Evolutionary conservation across 2,329 filamentous ascomycete genomes (phyloP).

Genomic region (Colletotrichum salicis): DNA sequence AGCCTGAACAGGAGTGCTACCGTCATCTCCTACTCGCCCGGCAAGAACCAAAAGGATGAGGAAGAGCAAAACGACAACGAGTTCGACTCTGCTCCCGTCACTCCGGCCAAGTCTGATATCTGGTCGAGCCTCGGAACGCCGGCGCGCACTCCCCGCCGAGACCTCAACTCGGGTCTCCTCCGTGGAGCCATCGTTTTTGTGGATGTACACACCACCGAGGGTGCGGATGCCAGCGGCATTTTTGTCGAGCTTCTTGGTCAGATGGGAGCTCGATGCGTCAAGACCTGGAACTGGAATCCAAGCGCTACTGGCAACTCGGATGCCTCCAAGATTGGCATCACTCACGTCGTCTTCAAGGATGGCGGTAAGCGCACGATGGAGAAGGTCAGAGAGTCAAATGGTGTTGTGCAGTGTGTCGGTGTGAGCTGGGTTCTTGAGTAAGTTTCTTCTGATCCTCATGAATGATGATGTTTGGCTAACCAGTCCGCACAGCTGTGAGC

Average conservation of each 20-base stretch:
- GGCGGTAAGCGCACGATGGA: slow-evolving; percentile 83
- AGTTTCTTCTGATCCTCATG: slow-evolving; percentile 49
- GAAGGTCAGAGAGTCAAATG: slow-evolving; percentile 78
- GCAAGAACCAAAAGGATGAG: slow-evolving; percentile 51
- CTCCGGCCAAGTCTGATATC: slow-evolving; percentile 59
- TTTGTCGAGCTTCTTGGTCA: slow-evolving; percentile 82
- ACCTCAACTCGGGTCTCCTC: slow-evolving; percentile 65
- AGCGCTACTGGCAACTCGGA: slow-evolving; percentile 46
- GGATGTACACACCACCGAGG: slow-evolving; percentile 85
- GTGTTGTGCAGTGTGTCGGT: slow-evolving; percentile 85
- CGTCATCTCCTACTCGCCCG: slow-evolving; percentile 65
- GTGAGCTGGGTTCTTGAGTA: slow-evolving; percentile 91
- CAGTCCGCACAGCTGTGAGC: slow-evolving; percentile 69
- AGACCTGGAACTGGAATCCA: slow-evolving; percentile 80
- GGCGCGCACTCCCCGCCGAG: slow-evolving; percentile 64
- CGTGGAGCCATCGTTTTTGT: slow-evolving; percentile 82
- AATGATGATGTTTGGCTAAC: not conserved
- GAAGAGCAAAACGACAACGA: slow-evolving; percentile 41
- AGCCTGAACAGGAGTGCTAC: slow-evolving; percentile 59
- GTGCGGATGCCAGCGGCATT: slow-evolving; percentile 81
- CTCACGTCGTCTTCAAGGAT: slow-evolving; percentile 91
- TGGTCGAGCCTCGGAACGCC: slow-evolving; percentile 68
- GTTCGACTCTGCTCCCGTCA: slow-evolving; percentile 49
- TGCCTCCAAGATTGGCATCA: slow-evolving; percentile 75
- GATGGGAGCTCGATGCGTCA: slow-evolving; percentile 85